Conservation (phyloP, 192 early-diverging fungal species). For the Dissophora globulifera region DNA sequence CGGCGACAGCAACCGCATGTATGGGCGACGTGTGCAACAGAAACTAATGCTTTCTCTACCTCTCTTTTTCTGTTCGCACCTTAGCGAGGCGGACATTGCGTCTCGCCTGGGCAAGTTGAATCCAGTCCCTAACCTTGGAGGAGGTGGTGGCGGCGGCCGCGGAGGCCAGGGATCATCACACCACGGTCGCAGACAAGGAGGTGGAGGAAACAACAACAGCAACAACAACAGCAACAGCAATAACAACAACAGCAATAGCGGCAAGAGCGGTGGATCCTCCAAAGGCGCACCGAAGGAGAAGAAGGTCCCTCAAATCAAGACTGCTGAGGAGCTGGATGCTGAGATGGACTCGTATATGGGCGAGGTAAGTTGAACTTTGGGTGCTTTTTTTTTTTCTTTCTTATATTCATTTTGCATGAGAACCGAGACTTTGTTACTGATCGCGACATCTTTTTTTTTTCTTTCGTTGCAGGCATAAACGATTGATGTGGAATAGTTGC, state of each 20-base stretch:
- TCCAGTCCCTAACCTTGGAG: slow-evolving; percentile 18
- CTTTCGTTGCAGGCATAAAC: too few relatives aligned
- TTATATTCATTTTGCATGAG: too few relatives aligned
- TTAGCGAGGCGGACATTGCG: slow-evolving; percentile 48
- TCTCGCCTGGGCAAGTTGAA: slow-evolving; percentile 41
- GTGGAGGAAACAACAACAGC: slow-evolving; percentile 4
- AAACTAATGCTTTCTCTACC: not conserved
- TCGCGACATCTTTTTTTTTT: too few relatives aligned
- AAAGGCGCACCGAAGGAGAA: slow-evolving; percentile 9
- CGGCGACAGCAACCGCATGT: too few relatives aligned
- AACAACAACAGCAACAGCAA: slow-evolving; percentile 1
- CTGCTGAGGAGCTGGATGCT: slow-evolving; percentile 60
- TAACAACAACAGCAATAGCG: not conserved
- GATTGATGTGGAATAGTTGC: too few relatives aligned
- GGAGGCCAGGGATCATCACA: not conserved
- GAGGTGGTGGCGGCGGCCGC: not conserved
- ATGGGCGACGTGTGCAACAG: not conserved
- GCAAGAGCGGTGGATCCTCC: slow-evolving; percentile 2
- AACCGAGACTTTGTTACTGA: too few relatives aligned
- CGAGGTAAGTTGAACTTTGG: slow-evolving; percentile 24
- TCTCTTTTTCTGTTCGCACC: not conserved
- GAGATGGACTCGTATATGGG: slow-evolving; percentile 71
- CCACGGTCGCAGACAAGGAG: slow-evolving; percentile 5
- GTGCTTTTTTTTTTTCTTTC: too few relatives aligned
- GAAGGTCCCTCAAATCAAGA: slow-evolving; percentile 28